Conservation (phyloP, 2,329 filamentous ascomycete genomes). For the Aspergillus aculeatinus region DNA sequence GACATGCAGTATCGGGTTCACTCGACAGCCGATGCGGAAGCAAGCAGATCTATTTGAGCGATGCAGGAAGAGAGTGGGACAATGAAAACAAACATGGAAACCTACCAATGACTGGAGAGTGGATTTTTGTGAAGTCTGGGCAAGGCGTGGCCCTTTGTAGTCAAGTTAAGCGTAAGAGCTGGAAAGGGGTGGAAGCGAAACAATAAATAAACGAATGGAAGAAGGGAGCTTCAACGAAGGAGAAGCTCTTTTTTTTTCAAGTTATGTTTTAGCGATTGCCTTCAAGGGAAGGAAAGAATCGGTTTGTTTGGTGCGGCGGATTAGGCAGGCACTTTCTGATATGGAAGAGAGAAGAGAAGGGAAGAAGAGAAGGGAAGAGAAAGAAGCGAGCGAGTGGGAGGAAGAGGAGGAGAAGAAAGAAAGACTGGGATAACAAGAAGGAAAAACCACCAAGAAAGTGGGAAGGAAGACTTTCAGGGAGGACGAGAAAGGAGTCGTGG, state of each 20-base stretch:
- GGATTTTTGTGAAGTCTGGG: conserved; percentile 11
- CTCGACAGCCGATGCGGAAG: not conserved
- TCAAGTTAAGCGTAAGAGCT: conserved; percentile 14
- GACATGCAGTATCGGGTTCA: not conserved
- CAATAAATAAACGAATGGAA: conserved; percentile 33
- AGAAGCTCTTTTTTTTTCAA: conserved; percentile 28
- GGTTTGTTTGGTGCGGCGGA: conserved; percentile 22
- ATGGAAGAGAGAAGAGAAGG: conserved; percentile 22
- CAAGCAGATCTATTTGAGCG: not conserved
- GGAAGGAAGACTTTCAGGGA: conserved; percentile 25
- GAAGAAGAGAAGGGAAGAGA: conserved; percentile 24
- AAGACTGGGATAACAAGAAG: conserved; percentile 16
- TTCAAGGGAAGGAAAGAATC: conserved; percentile 13
- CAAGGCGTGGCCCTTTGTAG: conserved; percentile 15
- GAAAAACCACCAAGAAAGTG: conserved; percentile 18
- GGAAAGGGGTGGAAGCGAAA: conserved; percentile 14
- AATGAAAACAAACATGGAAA: not conserved
- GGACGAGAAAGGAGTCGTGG: conserved; percentile 33
- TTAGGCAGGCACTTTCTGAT: conserved; percentile 32
- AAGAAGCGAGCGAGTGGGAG: conserved; percentile 41
- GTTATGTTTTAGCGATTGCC: conserved; percentile 9
- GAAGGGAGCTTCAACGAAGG: conserved; percentile 34
- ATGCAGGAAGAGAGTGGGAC: not conserved
- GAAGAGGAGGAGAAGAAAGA: conserved; percentile 10
- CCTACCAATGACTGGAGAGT: conserved; percentile 17